phyloP scores from a whole-genome alignment of 305 asterid genomes.

The Solanum hybrid region DNA sequence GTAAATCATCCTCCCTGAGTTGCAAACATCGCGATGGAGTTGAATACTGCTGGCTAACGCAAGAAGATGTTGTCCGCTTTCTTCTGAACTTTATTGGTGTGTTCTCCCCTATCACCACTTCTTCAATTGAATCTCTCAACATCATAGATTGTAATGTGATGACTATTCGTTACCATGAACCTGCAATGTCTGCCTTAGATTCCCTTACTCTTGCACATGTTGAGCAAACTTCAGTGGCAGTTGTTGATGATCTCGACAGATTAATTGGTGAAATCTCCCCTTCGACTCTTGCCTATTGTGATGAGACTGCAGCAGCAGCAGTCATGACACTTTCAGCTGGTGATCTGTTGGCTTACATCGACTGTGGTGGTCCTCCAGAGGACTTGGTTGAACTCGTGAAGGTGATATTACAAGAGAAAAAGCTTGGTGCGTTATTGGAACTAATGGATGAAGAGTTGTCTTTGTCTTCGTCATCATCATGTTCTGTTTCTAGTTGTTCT shows the following conservation, averaged over 20 bases:
- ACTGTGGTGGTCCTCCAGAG: slow-evolving; percentile 76
- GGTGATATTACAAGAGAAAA: slow-evolving; percentile 47
- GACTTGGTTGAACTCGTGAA: slow-evolving; percentile 48
- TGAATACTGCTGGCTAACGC: slow-evolving; percentile 63
- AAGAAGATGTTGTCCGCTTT: slow-evolving; percentile 57
- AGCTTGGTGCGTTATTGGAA: slow-evolving; percentile 48
- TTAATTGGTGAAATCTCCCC: slow-evolving; percentile 77
- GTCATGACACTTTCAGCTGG: slow-evolving; percentile 54
- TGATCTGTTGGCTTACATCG: slow-evolving; percentile 74
- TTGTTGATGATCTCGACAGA: slow-evolving; percentile 41
- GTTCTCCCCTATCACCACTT: slow-evolving; percentile 55
- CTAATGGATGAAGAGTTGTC: slow-evolving; percentile 42
- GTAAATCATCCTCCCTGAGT: slow-evolving; percentile 14
- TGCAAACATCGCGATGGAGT: slow-evolving; percentile 14
- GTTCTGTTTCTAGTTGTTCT: slow-evolving; percentile 16
- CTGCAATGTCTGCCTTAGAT: slow-evolving; percentile 47
- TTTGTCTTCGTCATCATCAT: slow-evolving; percentile 13
- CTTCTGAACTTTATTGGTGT: slow-evolving; percentile 59
- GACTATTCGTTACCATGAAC: slow-evolving; percentile 37
- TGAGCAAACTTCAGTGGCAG: slow-evolving; percentile 58
- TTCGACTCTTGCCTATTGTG: slow-evolving; percentile 49
- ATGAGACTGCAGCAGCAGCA: slow-evolving; percentile 63
- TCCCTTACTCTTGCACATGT: slow-evolving; percentile 30
- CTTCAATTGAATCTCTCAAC: slow-evolving; percentile 39
- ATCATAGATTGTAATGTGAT: slow-evolving; percentile 39